Conservation (phyloP, 2,329 filamentous ascomycete genomes). For the Dothistroma septosporum region DNA sequence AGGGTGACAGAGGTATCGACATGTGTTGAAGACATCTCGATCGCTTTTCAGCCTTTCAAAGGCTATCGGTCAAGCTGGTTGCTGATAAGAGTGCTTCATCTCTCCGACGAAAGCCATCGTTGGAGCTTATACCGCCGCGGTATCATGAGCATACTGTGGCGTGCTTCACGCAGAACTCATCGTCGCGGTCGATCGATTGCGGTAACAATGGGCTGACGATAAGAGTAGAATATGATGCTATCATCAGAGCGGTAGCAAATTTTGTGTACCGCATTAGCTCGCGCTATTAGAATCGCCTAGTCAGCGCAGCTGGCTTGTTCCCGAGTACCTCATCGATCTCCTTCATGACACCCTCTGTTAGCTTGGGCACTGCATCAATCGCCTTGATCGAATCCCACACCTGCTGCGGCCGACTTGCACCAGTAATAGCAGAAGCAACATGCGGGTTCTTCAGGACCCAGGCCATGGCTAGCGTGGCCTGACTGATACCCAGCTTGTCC, state of each 20-base stretch:
- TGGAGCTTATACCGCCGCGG: too few species aligned
- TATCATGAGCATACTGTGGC: too few species aligned
- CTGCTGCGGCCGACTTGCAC: neutral
- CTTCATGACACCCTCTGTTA: neutral
- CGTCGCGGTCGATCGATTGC: too few species aligned
- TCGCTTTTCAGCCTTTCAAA: neutral
- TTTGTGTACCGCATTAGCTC: neutral
- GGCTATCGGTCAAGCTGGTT: neutral
- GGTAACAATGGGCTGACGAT: too few species aligned
- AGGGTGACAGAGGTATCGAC: neutral
- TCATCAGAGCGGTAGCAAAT: too few species aligned
- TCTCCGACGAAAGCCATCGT: too few species aligned
- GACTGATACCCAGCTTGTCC: neutral
- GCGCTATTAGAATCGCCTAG: neutral
- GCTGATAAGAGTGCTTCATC: too few species aligned
- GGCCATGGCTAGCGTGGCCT: neutral
- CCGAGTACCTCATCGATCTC: neutral
- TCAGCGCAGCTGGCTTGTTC: neutral
- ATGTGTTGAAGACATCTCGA: neutral
- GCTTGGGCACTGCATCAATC: neutral
- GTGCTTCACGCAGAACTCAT: too few species aligned
- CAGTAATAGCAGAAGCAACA: neutral
- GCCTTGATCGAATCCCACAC: conserved; percentile 1
- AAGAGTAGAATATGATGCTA: too few species aligned
- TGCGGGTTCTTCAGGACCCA: conserved; percentile 1